Conservation (phyloP, 495 filamentous ascomycete genomes). For the Neohortaea acidophila region DNA sequence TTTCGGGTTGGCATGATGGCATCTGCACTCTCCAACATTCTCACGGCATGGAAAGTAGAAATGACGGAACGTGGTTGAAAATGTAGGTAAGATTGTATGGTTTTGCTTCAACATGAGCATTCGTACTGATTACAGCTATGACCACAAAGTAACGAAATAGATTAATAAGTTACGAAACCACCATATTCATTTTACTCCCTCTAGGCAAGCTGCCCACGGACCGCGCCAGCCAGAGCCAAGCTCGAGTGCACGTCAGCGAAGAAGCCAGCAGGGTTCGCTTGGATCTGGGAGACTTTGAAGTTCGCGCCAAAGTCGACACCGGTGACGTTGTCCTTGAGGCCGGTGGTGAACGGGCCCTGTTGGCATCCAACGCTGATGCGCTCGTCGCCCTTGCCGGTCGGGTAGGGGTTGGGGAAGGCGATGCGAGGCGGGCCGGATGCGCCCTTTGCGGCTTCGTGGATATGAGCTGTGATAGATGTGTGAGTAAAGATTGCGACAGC, state of each 20-base stretch:
- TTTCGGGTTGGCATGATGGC: too few species aligned
- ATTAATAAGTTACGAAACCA: too few species aligned
- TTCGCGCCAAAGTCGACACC: conserved; percentile 26
- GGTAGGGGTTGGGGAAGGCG: conserved; percentile 30
- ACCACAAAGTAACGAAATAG: too few species aligned
- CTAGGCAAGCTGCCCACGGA: conserved; percentile 22
- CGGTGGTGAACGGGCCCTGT: conserved; percentile 30
- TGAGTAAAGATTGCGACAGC: not conserved
- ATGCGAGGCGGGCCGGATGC: conserved; percentile 26
- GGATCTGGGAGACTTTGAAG: conserved; percentile 27
- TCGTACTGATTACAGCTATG: too few species aligned
- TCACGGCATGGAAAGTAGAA: too few species aligned
- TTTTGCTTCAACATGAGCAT: too few species aligned
- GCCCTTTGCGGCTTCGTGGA: conserved; percentile 29
- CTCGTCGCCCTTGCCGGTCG: conserved; percentile 13
- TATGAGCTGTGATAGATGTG: conserved; percentile 21
- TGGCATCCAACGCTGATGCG: conserved; percentile 27
- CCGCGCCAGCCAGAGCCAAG: conserved; percentile 24
- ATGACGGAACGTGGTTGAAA: too few species aligned
- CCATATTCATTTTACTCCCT: too few species aligned
- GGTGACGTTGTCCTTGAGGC: conserved; percentile 18
- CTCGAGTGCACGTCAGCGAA: conserved; percentile 28
- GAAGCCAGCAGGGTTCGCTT: conserved; percentile 26
- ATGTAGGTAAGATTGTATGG: too few species aligned
- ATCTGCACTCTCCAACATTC: too few species aligned